Percentiles rank a stretch among this genome's conserved stretches.
These are phyloP conservation scores for Microthyrium microscopicum DNA, from an alignment of 2,329 filamentous ascomycete species.

Conservation along the genomic window DNA sequence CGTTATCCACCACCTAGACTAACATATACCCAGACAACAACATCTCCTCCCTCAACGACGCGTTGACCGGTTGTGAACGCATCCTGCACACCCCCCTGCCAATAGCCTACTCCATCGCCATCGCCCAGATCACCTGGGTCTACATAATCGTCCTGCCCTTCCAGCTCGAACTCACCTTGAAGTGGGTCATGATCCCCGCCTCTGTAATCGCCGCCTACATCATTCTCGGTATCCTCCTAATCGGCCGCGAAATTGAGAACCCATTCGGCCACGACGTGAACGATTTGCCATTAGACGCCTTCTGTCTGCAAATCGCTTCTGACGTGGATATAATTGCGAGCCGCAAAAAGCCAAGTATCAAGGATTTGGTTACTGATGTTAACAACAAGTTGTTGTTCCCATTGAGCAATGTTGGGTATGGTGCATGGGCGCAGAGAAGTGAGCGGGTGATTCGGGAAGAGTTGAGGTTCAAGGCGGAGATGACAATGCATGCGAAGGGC, in stretches of 20 bases:
- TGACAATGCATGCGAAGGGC: too few species aligned
- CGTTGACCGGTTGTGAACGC: conserved; percentile 55
- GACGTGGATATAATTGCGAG: conserved; percentile 60
- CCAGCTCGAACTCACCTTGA: conserved; percentile 49
- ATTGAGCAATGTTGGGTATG: conserved; percentile 18
- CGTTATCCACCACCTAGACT: not conserved
- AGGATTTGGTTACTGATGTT: conserved; percentile 33
- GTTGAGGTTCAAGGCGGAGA: conserved; percentile 7
- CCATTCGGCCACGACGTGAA: conserved; percentile 75
- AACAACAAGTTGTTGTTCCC: conserved; percentile 42
- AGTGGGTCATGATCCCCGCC: conserved; percentile 64
- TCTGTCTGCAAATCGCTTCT: conserved; percentile 55
- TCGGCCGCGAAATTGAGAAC: conserved; percentile 71
- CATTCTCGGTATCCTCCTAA: conserved; percentile 59
- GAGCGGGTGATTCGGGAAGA: conserved; percentile 4
- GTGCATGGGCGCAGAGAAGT: conserved; percentile 3
- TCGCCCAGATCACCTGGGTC: conserved; percentile 73
- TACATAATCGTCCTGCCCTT: conserved; percentile 71
- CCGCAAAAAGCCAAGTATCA: conserved; percentile 32
- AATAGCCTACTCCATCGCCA: conserved; percentile 68
- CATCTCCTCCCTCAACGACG: conserved; percentile 52
- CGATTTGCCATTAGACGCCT: conserved; percentile 62
- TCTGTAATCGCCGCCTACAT: conserved; percentile 54
- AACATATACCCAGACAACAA: conserved; percentile 14
- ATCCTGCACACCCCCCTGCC: conserved; percentile 71